These are phyloP conservation scores for Dentipellis sp. DNA, from an alignment of 768 basidiomycete genomes.

Conservation along the genomic window DNA sequence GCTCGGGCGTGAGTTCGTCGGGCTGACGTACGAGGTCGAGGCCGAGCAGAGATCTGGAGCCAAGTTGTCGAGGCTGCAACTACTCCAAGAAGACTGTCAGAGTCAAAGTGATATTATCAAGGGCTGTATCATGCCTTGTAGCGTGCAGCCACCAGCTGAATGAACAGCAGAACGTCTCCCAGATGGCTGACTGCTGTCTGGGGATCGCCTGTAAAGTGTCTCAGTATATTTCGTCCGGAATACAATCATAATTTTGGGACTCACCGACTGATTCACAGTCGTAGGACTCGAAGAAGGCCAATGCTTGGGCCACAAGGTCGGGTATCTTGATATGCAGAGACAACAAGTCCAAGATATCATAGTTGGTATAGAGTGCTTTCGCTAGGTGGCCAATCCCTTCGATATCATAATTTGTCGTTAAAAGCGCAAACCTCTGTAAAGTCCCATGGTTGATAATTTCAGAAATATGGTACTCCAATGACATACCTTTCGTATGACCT, in stretches of 20 bases:
- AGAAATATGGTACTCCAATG: not conserved
- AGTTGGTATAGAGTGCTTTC: slow-evolving; percentile 50
- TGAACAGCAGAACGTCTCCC: slow-evolving; percentile 71
- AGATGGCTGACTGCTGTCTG: slow-evolving; percentile 74
- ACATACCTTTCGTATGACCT: slow-evolving; percentile 47
- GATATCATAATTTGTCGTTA: slow-evolving; percentile 46
- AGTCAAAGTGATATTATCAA: not conserved
- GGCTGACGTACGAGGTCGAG: slow-evolving; percentile 34
- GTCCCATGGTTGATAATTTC: not conserved
- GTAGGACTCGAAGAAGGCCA: slow-evolving; percentile 58
- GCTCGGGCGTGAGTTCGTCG: slow-evolving; percentile 34
- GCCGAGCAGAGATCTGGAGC: slow-evolving; percentile 33
- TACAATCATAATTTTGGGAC: slow-evolving; percentile 17
- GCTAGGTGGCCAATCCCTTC: slow-evolving; percentile 67
- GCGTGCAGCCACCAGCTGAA: slow-evolving; percentile 54
- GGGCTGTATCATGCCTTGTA: slow-evolving; percentile 40
- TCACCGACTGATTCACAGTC: slow-evolving; percentile 76
- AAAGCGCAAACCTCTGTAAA: slow-evolving; percentile 47
- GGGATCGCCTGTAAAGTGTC: slow-evolving; percentile 52
- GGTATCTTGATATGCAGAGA: slow-evolving; percentile 58
- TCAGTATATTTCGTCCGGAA: not conserved
- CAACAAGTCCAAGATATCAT: slow-evolving; percentile 55
- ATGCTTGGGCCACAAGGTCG: slow-evolving; percentile 52
- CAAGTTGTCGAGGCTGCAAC: not conserved
- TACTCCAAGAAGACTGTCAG: not conserved